Percentiles rank a stretch among this genome's conserved stretches.
These are phyloP conservation scores for Pulveroboletus sp. DNA, from an alignment of 768 basidiomycete genomes.

Conservation along the genomic window DNA sequence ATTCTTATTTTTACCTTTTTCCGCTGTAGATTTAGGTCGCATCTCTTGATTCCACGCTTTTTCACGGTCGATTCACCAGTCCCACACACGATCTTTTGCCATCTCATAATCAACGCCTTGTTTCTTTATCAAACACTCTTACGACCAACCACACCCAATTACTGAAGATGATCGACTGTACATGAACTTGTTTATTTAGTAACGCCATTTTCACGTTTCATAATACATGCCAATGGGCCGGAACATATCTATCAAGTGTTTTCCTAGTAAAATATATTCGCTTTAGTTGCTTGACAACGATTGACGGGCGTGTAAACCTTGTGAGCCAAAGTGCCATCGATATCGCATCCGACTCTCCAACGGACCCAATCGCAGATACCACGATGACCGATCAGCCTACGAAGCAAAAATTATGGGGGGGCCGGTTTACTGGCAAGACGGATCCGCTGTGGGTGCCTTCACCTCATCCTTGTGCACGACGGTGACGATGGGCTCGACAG, in stretches of 20 bases:
- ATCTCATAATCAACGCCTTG: slow-evolving; percentile 4
- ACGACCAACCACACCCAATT: neutral
- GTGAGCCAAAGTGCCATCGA: too few species aligned
- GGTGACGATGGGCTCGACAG: slow-evolving; percentile 35
- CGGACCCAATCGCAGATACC: too few species aligned
- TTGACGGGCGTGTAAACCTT: neutral
- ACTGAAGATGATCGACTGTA: slow-evolving; percentile 8
- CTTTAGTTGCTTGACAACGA: neutral
- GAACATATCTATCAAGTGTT: slow-evolving; percentile 3
- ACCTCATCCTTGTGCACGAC: neutral
- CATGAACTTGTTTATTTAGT: slow-evolving; percentile 11
- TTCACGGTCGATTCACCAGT: neutral
- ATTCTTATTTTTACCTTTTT: neutral
- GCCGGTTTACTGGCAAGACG: slow-evolving; percentile 83
- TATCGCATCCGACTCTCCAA: too few species aligned
- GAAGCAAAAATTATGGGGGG: slow-evolving; percentile 84
- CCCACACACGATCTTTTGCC: slow-evolving; percentile 11
- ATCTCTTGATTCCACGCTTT: neutral
- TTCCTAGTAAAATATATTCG: slow-evolving; percentile 4
- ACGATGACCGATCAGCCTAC: slow-evolving; percentile 42
- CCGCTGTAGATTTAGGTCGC: slow-evolving; percentile 12
- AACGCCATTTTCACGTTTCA: slow-evolving; percentile 2
- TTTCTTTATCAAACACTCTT: slow-evolving; percentile 1
- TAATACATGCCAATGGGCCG: neutral
- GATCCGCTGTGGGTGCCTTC: slow-evolving; percentile 47